Conservation (phyloP, 371 early-diverging fungal species). For the Mortierella sp. region DNA sequence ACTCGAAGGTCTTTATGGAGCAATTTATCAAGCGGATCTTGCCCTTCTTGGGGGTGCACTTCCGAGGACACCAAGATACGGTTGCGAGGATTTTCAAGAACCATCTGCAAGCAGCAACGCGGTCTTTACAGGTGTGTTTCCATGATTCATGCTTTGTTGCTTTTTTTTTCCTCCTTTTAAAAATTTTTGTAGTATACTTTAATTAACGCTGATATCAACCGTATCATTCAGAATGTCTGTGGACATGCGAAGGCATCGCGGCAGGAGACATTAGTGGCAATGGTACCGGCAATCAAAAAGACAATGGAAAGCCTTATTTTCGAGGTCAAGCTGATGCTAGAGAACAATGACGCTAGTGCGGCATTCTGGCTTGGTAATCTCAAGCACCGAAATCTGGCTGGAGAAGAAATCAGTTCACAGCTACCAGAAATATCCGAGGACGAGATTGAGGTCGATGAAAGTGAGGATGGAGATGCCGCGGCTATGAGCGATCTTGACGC, state of each 20-base stretch:
- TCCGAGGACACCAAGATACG: constrained; percentile 63
- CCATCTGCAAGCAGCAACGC: constrained; percentile 53
- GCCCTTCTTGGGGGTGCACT: constrained; percentile 73
- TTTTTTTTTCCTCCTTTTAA: too few relatives aligned
- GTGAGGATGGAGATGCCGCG: constrained; percentile 19
- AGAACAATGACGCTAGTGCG: constrained; percentile 70
- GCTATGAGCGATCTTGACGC: too few relatives aligned
- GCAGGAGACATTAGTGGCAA: constrained; percentile 67
- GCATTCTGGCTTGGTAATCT: constrained; percentile 71
- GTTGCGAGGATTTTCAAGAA: constrained; percentile 59
- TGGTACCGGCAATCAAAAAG: constrained; percentile 79
- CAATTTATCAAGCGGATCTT: constrained; percentile 71
- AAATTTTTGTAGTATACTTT: not conserved
- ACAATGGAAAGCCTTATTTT: constrained; percentile 81
- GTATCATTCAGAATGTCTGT: constrained; percentile 70
- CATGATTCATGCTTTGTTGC: too few relatives aligned
- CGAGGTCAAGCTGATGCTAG: constrained; percentile 80
- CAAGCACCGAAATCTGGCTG: constrained; percentile 81
- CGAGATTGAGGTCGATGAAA: constrained; percentile 13
- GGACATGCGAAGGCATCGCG: constrained; percentile 81
- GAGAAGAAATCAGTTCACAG: constrained; percentile 80
- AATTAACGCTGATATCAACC: not conserved
- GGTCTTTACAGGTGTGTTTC: constrained; percentile 48
- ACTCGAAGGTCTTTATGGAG: constrained; percentile 71
- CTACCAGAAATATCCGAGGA: constrained; percentile 58